phyloP scores from a whole-genome alignment of 1,139 yeast species.

The Blastobotrys persicus region DNA sequence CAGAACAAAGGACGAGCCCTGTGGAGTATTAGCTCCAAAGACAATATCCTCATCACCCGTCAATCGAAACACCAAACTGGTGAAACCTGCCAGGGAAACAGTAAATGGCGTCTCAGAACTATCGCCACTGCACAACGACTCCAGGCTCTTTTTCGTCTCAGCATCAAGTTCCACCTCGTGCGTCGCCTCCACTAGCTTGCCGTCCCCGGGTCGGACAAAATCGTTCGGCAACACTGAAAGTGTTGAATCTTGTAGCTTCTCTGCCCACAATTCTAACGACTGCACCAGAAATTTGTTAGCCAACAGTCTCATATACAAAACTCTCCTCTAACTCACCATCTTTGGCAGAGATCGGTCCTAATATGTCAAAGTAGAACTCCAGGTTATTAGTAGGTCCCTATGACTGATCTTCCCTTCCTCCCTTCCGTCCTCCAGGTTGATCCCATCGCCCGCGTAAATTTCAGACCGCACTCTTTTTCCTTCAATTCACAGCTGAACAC shows the following conservation, averaged over 20 bases:
- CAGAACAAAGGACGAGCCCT: constrained; percentile 48
- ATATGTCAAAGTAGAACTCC: neutral
- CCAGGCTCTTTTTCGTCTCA: constrained; percentile 20
- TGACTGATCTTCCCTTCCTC: neutral
- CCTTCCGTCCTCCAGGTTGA: neutral
- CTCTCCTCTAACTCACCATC: constrained; percentile 3
- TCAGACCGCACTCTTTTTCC: neutral
- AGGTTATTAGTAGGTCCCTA: neutral
- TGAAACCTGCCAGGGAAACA: constrained; percentile 65
- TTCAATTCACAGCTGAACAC: no score
- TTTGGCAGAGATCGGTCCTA: neutral
- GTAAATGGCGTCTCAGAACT: constrained; percentile 39
- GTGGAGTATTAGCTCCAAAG: constrained; percentile 61
- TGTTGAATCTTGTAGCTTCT: constrained; percentile 73
- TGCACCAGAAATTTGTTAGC: no score
- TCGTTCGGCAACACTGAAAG: constrained; percentile 86
- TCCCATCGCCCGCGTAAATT: neutral
- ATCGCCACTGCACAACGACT: constrained; percentile 17
- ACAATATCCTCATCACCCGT: constrained; percentile 94
- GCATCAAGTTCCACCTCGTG: constrained; percentile 41
- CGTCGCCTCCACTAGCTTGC: constrained; percentile 64
- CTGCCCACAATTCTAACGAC: constrained; percentile 56
- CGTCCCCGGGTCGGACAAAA: constrained; percentile 73
- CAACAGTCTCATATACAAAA: no score
- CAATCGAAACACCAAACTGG: constrained; percentile 68